These are phyloP conservation scores for Arxiozyma bovina DNA, from an alignment of 1,139 yeast genomes.

Conservation along the genomic window DNA sequence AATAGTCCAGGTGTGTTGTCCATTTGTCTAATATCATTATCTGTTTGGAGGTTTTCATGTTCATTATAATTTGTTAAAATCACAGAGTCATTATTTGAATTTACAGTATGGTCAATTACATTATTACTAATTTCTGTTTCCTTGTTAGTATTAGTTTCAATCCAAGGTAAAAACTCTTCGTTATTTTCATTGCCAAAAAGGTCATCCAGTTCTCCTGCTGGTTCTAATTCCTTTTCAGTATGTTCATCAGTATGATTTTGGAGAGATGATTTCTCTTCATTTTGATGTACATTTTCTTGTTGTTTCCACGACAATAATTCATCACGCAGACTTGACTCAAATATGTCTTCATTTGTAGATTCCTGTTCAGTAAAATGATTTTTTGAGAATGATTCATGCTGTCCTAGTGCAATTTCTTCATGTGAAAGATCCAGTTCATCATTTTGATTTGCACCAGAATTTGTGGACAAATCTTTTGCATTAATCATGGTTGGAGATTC, in stretches of 20 bases:
- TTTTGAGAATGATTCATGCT: neutral
- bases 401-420: neutral
- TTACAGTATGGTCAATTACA: neutral
- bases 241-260: neutral
- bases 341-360: slow-evolving; percentile 13
- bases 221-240: neutral
- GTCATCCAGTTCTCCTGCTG: neutral
- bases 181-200: neutral
- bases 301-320: slow-evolving; percentile 12
- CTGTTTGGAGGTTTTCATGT: neutral
- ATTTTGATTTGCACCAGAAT: no score
- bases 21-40: neutral
- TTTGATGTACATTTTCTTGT: slow-evolving; percentile 1
- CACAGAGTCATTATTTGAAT: neutral
- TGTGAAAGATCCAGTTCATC: neutral
- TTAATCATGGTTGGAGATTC: neutral
- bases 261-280: neutral
- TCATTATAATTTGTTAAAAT: neutral
- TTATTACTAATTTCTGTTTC: neutral
- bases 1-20: neutral
- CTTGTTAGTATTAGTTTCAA: neutral
- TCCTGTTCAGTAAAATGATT: neutral
- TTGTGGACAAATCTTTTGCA: neutral
- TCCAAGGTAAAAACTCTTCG: slow-evolving; percentile 4
- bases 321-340: slow-evolving; percentile 6